Evolutionary conservation across 139 green algal species (phyloP).

Genomic region (Haematococcus lacustris): DNA sequence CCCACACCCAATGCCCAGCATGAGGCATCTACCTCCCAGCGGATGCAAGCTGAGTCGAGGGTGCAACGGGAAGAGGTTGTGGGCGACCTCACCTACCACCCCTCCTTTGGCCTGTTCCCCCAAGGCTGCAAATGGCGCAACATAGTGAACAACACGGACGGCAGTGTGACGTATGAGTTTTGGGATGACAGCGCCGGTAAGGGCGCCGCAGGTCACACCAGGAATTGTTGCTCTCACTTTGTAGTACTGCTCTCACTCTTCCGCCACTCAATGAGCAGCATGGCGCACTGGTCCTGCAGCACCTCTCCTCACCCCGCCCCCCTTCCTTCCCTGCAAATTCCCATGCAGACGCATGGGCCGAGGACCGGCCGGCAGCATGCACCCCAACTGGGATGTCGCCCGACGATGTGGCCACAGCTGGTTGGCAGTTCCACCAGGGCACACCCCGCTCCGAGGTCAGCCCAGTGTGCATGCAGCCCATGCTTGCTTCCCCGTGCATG

Average conservation of each 20-base stretch:
- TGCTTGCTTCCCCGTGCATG: too few relatives aligned
- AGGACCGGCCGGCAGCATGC: constrained; percentile 43
- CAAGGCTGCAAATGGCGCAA: constrained; percentile 62
- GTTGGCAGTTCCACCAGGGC: constrained; percentile 37
- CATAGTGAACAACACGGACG: constrained; percentile 18
- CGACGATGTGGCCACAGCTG: constrained; percentile 3
- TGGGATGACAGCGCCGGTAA: constrained; percentile 52
- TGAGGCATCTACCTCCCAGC: constrained; percentile 15
- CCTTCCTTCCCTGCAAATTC: too few relatives aligned
- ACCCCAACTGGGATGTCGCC: constrained; percentile 21
- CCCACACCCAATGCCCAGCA: too few relatives aligned
- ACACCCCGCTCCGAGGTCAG: constrained; percentile 51
- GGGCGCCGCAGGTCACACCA: too few relatives aligned
- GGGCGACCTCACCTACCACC: constrained; percentile 28
- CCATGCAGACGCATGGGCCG: constrained; percentile 28
- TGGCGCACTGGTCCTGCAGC: too few relatives aligned
- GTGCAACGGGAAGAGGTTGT: constrained; percentile 1
- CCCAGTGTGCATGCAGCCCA: too few relatives aligned
- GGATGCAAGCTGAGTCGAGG: background rate
- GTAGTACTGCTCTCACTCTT: too few relatives aligned
- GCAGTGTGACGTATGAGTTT: constrained; percentile 44
- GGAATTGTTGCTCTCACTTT: too few relatives aligned
- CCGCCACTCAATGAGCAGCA: too few relatives aligned
- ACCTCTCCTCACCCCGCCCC: too few relatives aligned
- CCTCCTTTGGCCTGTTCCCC: constrained; percentile 57